Conservation (phyloP, 352 stramenopile genomes). For the Globisporangium parvum region DNA sequence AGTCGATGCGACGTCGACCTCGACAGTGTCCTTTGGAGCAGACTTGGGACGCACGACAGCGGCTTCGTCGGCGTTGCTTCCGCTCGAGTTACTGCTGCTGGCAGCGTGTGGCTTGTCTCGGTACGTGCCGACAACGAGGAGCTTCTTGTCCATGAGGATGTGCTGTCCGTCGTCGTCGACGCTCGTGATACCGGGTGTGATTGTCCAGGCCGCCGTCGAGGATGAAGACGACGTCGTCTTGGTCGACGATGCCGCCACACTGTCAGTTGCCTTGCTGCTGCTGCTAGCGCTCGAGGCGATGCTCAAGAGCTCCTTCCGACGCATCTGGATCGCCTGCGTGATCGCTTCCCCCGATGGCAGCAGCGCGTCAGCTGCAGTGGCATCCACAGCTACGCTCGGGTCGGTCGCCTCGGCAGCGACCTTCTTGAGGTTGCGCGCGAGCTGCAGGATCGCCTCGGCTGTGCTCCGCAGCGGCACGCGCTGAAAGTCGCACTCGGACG, state of each 20-base stretch:
- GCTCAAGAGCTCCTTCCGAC: conserved; percentile 8
- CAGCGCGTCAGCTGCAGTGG: conserved; percentile 1
- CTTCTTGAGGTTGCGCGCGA: conserved; percentile 7
- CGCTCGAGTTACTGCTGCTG: neutral
- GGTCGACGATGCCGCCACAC: neutral
- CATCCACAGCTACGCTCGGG: neutral
- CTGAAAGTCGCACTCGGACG: conserved; percentile 15
- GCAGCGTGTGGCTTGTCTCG: neutral
- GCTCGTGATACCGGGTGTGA: neutral
- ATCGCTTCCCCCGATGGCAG: conserved; percentile 9
- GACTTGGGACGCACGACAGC: neutral
- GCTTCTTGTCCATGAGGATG: conserved; percentile 14
- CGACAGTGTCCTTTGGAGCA: neutral
- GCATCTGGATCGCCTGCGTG: conserved; percentile 7
- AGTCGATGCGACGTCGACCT: neutral
- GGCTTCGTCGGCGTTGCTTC: neutral
- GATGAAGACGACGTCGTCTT: neutral
- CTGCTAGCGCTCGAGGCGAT: neutral
- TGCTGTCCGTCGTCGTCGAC: conserved; percentile 6
- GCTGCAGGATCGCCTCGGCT: conserved; percentile 13
- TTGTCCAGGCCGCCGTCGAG: neutral
- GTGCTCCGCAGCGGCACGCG: conserved; percentile 15
- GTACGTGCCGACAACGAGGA: conserved; percentile 13
- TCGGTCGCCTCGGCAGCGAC: neutral
- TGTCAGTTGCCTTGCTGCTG: neutral